Base-by-base conservation (phyloP, 306 rosid genomes). In the Delonix regia region DNA sequence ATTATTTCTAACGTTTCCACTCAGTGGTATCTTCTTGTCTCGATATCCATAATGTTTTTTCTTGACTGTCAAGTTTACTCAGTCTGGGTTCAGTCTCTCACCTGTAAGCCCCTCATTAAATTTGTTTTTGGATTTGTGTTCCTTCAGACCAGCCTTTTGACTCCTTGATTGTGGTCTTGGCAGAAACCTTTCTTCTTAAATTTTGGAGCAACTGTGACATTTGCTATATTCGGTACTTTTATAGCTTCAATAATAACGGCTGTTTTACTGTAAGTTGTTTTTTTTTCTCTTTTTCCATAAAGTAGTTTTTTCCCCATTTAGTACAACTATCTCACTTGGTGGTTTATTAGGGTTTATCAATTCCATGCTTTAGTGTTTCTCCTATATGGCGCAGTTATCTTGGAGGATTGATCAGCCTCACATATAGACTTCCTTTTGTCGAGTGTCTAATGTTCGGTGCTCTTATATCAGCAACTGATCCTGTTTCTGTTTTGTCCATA, bases 361-460 rank as follows among this genome's bases (percentile, higher is more conserved):
- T 34, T 38, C 27, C 69, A 80, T 21, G 63, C 71, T n/a, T n/a
- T 36, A 45, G n/a, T 24, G 0, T 61, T n/a, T 42, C 56, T 83
- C 18, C 30, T 51, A 48, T 47, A 16, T 57, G 70, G 62, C 72
- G 86, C 88, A 92, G 97, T 72, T 92, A 90, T 82, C 90, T 92
- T 60, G 97, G 95, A 48, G 97, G 95, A 76, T 82, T 85, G 47
- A 76, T 67, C n/a, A 80, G 56, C 79, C 89, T 92, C 87, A 87
- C 86, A 85, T 88, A 90, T 78, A 87, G 81, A 77, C 91, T 92
- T 77, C 97, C 97, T 18, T 88, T 92, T 42, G 93, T 90, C 36
- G 97, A 92, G 82, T 88, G 97, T 80, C 85, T 92, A 79, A 92
- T 92, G 95, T 92, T 92, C 42, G 97, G 97, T 72, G 89, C 97